Base-by-base conservation (phyloP, 306 rosid genomes). In the Canavalia ensiformis region DNA sequence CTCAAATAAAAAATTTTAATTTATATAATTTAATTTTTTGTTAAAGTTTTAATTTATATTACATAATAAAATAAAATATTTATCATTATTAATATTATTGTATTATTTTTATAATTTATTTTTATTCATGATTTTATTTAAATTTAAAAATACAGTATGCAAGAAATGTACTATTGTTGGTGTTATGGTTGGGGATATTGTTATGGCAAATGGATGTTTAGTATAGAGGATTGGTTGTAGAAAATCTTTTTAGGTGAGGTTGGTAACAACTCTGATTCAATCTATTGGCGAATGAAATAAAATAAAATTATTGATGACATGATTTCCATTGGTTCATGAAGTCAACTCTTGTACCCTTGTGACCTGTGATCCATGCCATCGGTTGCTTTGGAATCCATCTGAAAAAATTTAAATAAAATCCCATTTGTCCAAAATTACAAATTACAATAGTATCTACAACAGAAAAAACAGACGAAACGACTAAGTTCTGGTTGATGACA, bases 271-370 rank as follows among this genome's bases (percentile, higher is more conserved):
- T 69, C 4, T 75, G 75, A 62, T 62, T 25, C 7, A 2, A 10
- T 76, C 35, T 52, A 46, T 62, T 45, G 50, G 10, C 1, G 4
- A 70, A 69, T 39, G 71, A 80, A 50, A 47, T 66, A 44, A 75
- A 68, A 41, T 30, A 60, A 52, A 58, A 70, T 77, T 44, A 6
- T 70, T 73, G 42, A 31, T 77, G 68, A 42, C 74, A 83, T 52
- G 29, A 51, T 62, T 71, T 77, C 9, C 8, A 9, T 18, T 51
- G 68, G 62, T 59, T 50, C 46, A 12, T 70, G 6, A 77, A 63
- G 86, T 77, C 78, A 83, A 77, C 69, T 30, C 29, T 2, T 60
- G 41, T 62, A 70, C 69, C 42, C 6, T 65, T 39, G 51, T 76
- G 69, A 59, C 63, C 50, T 71, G 7, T 70, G 69, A 70, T 7